Evolutionary conservation across 1,284 basidiomycete genomes (phyloP).

Genomic region (Leccinum subfulvum): DNA sequence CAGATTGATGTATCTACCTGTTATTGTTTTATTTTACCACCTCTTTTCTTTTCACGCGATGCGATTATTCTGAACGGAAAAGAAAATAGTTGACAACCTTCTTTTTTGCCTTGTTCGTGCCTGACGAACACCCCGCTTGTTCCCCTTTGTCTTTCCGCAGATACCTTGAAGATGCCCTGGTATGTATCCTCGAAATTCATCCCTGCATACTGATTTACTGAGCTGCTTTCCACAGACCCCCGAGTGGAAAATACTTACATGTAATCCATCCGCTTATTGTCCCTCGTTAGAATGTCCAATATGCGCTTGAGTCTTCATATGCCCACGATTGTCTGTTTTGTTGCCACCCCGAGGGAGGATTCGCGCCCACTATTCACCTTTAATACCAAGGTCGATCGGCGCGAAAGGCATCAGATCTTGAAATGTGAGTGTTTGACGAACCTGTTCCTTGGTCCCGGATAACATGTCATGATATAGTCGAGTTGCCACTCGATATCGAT

Average conservation of each 20-base stretch:
- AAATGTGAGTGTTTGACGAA: constrained; percentile 61
- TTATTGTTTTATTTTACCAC: too few relatives aligned
- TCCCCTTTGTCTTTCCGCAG: constrained; percentile 31
- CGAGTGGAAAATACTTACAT: constrained; percentile 84
- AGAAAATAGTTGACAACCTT: neutral
- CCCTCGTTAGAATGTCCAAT: neutral
- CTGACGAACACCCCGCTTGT: constrained; percentile 6
- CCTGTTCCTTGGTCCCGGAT: neutral
- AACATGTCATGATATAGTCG: constrained; percentile 52
- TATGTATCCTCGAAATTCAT: constrained; percentile 24
- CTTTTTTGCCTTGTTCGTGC: neutral
- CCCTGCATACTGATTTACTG: neutral
- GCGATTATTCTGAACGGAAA: too few relatives aligned
- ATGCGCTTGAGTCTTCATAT: neutral
- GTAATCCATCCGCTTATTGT: constrained; percentile 39
- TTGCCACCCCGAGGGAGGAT: constrained; percentile 62
- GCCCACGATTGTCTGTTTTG: neutral
- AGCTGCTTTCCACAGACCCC: constrained; percentile 49
- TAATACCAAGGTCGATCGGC: constrained; percentile 88
- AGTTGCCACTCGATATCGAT: constrained; percentile 70
- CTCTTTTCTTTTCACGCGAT: too few relatives aligned
- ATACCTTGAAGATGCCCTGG: constrained; percentile 72
- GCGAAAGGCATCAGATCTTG: constrained; percentile 85
- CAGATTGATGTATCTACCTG: neutral
- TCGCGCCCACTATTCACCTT: constrained; percentile 82